Evolutionary conservation across 106 monocot species (phyloP).

Genomic region (Apostasia ramifera): DNA sequence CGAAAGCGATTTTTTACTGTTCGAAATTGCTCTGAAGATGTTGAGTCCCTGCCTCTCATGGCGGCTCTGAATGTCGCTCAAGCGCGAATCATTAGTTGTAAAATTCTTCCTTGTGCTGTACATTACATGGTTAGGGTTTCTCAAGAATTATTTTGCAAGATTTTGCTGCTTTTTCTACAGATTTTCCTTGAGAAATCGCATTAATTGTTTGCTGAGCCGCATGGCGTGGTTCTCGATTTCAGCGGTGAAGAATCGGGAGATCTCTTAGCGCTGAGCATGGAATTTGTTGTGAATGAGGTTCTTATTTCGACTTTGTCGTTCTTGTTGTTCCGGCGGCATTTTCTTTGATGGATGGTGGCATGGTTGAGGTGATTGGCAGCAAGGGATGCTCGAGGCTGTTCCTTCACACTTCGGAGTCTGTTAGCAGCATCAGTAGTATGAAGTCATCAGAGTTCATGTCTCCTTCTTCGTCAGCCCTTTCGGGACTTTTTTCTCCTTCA

Average conservation of each 20-base stretch:
- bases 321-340: neutral
- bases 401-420: slow-evolving; percentile 14
- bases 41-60: too few relatives aligned
- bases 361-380: slow-evolving; percentile 61
- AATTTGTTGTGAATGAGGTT: neutral
- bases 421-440: slow-evolving; percentile 17
- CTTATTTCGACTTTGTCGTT: neutral
- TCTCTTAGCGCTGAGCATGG: neutral
- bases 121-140: too few relatives aligned
- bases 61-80: too few relatives aligned
- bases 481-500: slow-evolving; percentile 6
- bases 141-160: too few relatives aligned
- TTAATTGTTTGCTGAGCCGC: neutral
- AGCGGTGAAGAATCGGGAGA: neutral
- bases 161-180: too few relatives aligned
- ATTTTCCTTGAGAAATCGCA: too few relatives aligned
- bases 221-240: neutral
- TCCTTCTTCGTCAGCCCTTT: slow-evolving; percentile 23
- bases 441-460: slow-evolving; percentile 26
- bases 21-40: too few relatives aligned
- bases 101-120: too few relatives aligned
- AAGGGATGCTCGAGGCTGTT: slow-evolving; percentile 80
- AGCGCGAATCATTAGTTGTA: too few relatives aligned
- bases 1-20: too few relatives aligned
- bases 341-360: slow-evolving; percentile 28